phyloP scores from a whole-genome alignment of 495 filamentous ascomycete species.

The Penicillium fimorum region DNA sequence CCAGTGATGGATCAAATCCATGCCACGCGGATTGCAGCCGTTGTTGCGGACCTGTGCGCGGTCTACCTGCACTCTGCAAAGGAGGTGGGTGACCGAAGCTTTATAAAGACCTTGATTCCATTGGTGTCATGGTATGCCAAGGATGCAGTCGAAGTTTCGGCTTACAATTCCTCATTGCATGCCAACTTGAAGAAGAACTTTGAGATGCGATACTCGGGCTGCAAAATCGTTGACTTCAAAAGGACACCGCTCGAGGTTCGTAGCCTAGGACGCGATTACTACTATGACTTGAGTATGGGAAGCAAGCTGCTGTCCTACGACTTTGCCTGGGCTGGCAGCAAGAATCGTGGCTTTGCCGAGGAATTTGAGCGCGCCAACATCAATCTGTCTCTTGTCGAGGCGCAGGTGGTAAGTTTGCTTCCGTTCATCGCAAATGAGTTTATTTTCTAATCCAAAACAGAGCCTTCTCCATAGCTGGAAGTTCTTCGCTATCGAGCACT shows the following conservation, averaged over 20 bases:
- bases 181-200: conserved; percentile 82
- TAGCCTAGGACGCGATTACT: conserved; percentile 69
- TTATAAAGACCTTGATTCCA: conserved; percentile 66
- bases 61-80: conserved; percentile 83
- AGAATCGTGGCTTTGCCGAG: conserved; percentile 66
- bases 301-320: conserved; percentile 72
- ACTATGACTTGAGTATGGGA: conserved; percentile 75
- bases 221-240: conserved; percentile 71
- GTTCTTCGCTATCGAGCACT: conserved; percentile 80
- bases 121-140: conserved; percentile 74
- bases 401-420: conserved; percentile 71
- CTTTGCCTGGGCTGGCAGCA: conserved; percentile 67
- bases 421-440: neutral
- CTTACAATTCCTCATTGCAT: conserved; percentile 85
- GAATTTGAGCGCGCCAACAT: conserved; percentile 85
- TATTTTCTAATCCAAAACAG: conserved; percentile 44
- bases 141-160: conserved; percentile 67
- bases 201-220: conserved; percentile 67
- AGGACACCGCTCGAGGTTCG: conserved; percentile 62
- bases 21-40: conserved; percentile 71
- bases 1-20: conserved; percentile 45
- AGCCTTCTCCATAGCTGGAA: conserved; percentile 86
- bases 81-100: conserved; percentile 63
- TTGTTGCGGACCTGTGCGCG: conserved; percentile 83
- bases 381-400: conserved; percentile 87